Evolutionary conservation across 2,329 filamentous ascomycete genomes (phyloP), one percentile per base, ranked within the genome.

Genomic region (Uncinocarpus reesii): DNA sequence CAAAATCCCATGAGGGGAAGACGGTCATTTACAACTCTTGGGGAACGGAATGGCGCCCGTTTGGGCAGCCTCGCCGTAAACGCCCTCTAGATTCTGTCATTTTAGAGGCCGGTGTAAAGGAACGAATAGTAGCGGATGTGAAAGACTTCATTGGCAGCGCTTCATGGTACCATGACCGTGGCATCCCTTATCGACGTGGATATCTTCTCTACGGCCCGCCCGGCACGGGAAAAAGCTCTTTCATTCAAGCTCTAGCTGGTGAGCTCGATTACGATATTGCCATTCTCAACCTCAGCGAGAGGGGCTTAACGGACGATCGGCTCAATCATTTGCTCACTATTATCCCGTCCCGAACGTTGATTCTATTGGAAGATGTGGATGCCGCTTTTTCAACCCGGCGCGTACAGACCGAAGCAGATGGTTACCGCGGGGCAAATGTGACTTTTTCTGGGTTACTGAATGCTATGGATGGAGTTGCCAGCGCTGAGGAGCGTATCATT

Each of bases 201-300:
- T 95, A 95, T 61, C 74, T 95, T 6, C 75, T 95, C 0, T 87
- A 92, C 59, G 89, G 89, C 0, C 88, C 89, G 3, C 89, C 89
- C 0, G 89, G 89, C 0, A 94, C 84, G 35, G 93, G 87, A 29
- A 96, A 94, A 71, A 95, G 84, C 52, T 94, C 87, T 0, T 96
- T 98, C 58, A 95, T 98, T 53, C 88, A 95, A 65, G 89, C 92
- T 0, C 71, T 98, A 35, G 92, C 92, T 0, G 90, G 88, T n/a
- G 82, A 92, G 60, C 68, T 95, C 49, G 86, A 95, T 62, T 95
- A 90, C 64, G 86, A 86, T 58, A 92, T 95, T 57, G 88, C 89
- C 45, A 89, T 95, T 69, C 74, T 95, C 55, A 95, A 95, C 58
- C 76, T 95, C 24, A 92, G 85, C 65, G 86, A 95, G 69, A 77